A percentile compares a stretch with the other conserved stretches of the same genome.
These are phyloP conservation scores for Wickerhamiella slavikovae DNA, from an alignment of 805 yeast genomes.

Conservation along the genomic window DNA sequence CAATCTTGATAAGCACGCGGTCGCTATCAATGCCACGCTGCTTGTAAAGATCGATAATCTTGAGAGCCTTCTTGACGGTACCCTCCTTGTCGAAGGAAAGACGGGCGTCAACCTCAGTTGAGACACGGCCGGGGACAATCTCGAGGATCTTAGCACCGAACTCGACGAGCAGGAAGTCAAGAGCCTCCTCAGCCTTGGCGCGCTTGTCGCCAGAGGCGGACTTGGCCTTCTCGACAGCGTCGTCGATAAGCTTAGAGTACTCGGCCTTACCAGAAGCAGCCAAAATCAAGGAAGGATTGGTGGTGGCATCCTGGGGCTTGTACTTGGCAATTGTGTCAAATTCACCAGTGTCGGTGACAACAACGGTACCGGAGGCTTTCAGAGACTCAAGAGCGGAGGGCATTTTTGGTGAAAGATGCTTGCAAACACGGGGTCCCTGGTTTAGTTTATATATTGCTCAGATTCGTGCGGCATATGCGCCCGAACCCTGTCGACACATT, in stretches of 20 bases:
- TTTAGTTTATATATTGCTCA: no score
- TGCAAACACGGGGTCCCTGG: background rate
- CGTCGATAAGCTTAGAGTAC: slow-evolving; percentile 75
- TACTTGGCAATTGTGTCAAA: slow-evolving; percentile 91
- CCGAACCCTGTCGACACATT: no score
- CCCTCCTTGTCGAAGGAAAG: slow-evolving; percentile 89
- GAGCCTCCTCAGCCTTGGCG: slow-evolving; percentile 59
- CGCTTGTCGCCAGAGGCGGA: slow-evolving; percentile 16
- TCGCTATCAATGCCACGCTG: slow-evolving; percentile 71
- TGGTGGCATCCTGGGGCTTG: slow-evolving; percentile 98
- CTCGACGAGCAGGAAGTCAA: slow-evolving; percentile 84
- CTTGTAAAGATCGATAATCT: slow-evolving; percentile 74
- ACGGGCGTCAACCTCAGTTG: slow-evolving; percentile 98
- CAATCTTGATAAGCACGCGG: slow-evolving; percentile 84
- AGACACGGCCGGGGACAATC: slow-evolving; percentile 97
- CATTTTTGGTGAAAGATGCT: slow-evolving; percentile 9
- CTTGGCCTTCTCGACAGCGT: slow-evolving; percentile 39
- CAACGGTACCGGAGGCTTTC: slow-evolving; percentile 86
- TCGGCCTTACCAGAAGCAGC: slow-evolving; percentile 87
- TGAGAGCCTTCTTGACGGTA: slow-evolving; percentile 81
- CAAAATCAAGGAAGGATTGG: slow-evolving; percentile 91
- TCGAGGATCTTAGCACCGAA: slow-evolving; percentile 84
- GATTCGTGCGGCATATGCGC: background rate
- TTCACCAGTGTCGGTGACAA: slow-evolving; percentile 98
- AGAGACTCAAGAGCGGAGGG: slow-evolving; percentile 70